Percentiles rank a stretch among this genome's conserved stretches.
phyloP scores from a whole-genome alignment of 2,329 filamentous ascomycete genomes.

The Talaromyces albobiverticillius region DNA sequence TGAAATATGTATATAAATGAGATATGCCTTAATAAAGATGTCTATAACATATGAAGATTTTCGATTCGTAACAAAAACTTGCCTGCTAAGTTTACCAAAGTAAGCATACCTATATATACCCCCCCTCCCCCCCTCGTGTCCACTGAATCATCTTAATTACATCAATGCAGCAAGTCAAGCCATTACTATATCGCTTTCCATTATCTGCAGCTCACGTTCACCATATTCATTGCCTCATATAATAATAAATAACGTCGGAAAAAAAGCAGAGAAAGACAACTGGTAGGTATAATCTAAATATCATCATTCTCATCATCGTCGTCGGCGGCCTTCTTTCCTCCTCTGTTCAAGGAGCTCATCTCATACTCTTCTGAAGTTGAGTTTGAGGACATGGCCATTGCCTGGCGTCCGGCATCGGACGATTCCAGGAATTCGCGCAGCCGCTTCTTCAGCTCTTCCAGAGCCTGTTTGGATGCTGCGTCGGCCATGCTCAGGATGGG shows the following conservation, averaged over 20 bases:
- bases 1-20: no score
- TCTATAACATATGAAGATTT: no score
- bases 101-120: neutral
- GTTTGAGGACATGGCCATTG: slow-evolving; percentile 68
- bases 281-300: slow-evolving; percentile 25
- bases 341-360: slow-evolving; percentile 39
- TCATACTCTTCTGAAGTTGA: slow-evolving; percentile 55
- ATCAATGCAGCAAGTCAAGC: neutral
- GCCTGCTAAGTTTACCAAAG: no score
- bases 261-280: neutral
- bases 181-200: neutral
- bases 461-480: slow-evolving; percentile 78
- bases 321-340: slow-evolving; percentile 28
- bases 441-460: slow-evolving; percentile 89
- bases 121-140: neutral
- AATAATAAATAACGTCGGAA: neutral
- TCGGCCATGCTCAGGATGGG: slow-evolving; percentile 95
- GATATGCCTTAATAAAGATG: no score
- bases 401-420: slow-evolving; percentile 79
- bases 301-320: slow-evolving; percentile 33
- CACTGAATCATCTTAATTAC: neutral
- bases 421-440: slow-evolving; percentile 85
- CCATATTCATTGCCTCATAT: neutral
- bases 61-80: no score
- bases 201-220: neutral